Percentiles rank a stretch among this genome's conserved stretches.
These are phyloP conservation scores for Monosporascus ibericus DNA, from an alignment of 2,329 filamentous ascomycete genomes.

Conservation along the genomic window DNA sequence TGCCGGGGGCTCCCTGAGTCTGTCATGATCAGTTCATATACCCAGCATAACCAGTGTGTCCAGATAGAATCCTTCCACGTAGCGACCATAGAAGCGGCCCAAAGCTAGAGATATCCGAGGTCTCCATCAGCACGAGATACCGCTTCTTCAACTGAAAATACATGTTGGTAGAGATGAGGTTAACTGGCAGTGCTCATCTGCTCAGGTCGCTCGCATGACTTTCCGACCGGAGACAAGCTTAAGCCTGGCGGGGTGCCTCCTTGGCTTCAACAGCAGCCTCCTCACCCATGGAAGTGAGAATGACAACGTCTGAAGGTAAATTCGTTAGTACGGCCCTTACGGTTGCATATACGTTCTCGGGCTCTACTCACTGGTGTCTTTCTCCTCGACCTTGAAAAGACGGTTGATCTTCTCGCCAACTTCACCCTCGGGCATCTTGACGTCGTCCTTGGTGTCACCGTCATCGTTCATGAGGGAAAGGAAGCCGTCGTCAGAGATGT, in stretches of 20 bases:
- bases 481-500: conserved; percentile 90
- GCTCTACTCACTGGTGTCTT: conserved; percentile 77
- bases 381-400: conserved; percentile 76
- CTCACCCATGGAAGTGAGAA: conserved; percentile 95
- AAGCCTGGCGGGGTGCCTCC: conserved; percentile 62
- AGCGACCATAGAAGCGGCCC: conserved; percentile 32
- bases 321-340: conserved; percentile 13
- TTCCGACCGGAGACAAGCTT: conserved; percentile 12
- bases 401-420: conserved; percentile 79
- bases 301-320: conserved; percentile 64
- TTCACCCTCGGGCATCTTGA: conserved; percentile 86
- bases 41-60: conserved; percentile 37
- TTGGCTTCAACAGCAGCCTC: conserved; percentile 89
- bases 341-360: background rate
- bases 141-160: conserved; percentile 5
- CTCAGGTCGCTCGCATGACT: conserved; percentile 11
- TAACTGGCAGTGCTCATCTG: conserved; percentile 7
- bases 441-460: conserved; percentile 87
- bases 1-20: conserved; percentile 26
- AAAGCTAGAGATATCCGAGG: conserved; percentile 12
- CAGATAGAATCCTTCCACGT: conserved; percentile 36
- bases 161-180: conserved; percentile 3
- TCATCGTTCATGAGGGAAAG: conserved; percentile 88
- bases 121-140: conserved; percentile 15
- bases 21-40: conserved; percentile 26